Conservation (phyloP, 225 moss, liverwort and hornwort genomes). For the Bryum argenteum region DNA sequence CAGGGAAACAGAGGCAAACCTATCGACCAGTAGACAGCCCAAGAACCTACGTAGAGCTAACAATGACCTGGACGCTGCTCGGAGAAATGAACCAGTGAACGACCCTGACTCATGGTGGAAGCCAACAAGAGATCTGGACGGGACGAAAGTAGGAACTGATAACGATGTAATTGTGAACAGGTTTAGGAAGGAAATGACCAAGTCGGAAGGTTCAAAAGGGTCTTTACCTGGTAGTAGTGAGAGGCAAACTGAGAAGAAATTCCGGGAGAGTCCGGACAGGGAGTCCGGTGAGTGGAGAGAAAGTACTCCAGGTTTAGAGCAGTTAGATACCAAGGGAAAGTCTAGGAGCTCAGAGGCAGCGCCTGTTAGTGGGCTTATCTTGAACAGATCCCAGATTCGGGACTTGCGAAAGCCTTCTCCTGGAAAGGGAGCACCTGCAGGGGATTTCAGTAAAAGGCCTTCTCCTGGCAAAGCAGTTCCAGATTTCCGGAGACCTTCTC, state of each 20-base stretch:
- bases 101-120: slow-evolving; percentile 66
- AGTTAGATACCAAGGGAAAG: slow-evolving; percentile 46
- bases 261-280: slow-evolving; percentile 54
- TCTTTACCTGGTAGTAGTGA: slow-evolving; percentile 31
- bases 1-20: slow-evolving; percentile 54
- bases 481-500: slow-evolving; percentile 66
- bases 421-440: slow-evolving; percentile 32
- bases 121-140: slow-evolving; percentile 55
- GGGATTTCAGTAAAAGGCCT: slow-evolving; percentile 59
- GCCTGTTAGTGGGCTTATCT: slow-evolving; percentile 37
- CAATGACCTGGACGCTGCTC: slow-evolving; percentile 49
- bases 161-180: slow-evolving; percentile 47
- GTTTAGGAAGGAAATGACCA: slow-evolving; percentile 49
- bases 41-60: slow-evolving; percentile 54
- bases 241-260: slow-evolving; percentile 57
- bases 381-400: slow-evolving; percentile 52
- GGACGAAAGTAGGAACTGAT: slow-evolving; percentile 54
- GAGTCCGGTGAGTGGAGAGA: slow-evolving; percentile 92
- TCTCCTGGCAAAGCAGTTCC: slow-evolving; percentile 46
- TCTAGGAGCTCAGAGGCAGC: slow-evolving; percentile 52
- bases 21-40: slow-evolving; percentile 46
- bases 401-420: slow-evolving; percentile 64
- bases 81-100: slow-evolving; percentile 56
- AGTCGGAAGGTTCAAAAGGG: slow-evolving; percentile 50
- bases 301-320: slow-evolving; percentile 56